Percentiles rank a stretch among this genome's conserved stretches.
phyloP scores from a whole-genome alignment of 768 basidiomycete genomes.

The Boletus subparvulus region DNA sequence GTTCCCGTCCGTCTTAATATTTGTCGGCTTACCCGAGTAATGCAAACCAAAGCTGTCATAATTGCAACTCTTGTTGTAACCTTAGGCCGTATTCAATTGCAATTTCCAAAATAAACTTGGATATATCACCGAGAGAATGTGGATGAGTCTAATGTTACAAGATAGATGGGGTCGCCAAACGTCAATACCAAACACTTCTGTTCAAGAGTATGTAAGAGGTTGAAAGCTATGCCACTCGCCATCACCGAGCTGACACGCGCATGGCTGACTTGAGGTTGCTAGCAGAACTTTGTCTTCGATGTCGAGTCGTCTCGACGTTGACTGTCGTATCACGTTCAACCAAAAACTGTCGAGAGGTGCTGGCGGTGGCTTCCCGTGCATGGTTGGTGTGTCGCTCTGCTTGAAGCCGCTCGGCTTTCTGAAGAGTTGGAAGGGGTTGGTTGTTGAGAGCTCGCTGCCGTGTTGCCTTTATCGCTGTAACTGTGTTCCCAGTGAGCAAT shows the following conservation, averaged over 20 bases:
- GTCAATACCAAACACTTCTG: constrained; percentile 2
- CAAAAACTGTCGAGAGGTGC: constrained; percentile 25
- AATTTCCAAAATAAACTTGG: constrained; percentile 12
- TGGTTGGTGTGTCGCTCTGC: constrained; percentile 32
- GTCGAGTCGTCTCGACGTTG: constrained; percentile 28
- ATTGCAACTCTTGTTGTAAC: constrained; percentile 29
- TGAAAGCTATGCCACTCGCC: background rate
- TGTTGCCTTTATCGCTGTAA: constrained; percentile 27
- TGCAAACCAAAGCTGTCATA: constrained; percentile 30
- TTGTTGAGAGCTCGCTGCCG: constrained; percentile 17
- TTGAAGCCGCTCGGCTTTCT: constrained; percentile 23
- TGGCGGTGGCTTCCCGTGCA: constrained; percentile 14
- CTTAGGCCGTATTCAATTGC: constrained; percentile 18
- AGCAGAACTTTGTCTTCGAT: constrained; percentile 31
- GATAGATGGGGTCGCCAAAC: constrained; percentile 5
- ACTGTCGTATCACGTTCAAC: constrained; percentile 32
- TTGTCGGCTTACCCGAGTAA: constrained; percentile 23
- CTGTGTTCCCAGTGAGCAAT: constrained; percentile 17
- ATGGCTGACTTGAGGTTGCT: constrained; percentile 38
- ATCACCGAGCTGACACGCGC: constrained; percentile 36
- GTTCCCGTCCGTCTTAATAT: constrained; percentile 20
- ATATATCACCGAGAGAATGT: constrained; percentile 14
- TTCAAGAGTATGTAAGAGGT: constrained; percentile 9
- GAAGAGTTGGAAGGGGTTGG: constrained; percentile 16
- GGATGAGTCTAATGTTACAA: constrained; percentile 22